Percentiles rank a stretch among this genome's conserved stretches.
These are phyloP conservation scores for Mucor irregularis DNA, from an alignment of 371 early-diverging fungal species.

Conservation along the genomic window DNA sequence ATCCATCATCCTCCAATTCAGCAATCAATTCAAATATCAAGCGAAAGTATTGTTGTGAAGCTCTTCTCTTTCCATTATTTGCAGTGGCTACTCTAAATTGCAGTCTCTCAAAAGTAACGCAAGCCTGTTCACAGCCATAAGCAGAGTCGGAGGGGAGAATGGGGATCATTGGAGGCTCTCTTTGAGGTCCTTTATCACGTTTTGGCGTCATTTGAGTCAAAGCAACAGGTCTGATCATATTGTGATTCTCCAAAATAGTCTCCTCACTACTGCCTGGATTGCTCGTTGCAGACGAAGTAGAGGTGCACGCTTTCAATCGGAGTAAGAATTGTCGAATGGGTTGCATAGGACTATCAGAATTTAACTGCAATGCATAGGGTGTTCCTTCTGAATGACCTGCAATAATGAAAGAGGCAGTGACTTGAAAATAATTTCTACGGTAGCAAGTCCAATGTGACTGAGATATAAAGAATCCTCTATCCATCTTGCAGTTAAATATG, in stretches of 20 bases:
- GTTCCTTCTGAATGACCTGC: slow-evolving; percentile 34
- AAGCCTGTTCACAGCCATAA: slow-evolving; percentile 25
- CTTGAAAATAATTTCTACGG: slow-evolving; percentile 86
- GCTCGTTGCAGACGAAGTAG: slow-evolving; percentile 24
- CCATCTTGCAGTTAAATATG: slow-evolving; percentile 60
- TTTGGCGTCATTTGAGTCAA: slow-evolving; percentile 87
- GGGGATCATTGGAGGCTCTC: slow-evolving; percentile 55
- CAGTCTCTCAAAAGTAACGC: slow-evolving; percentile 78
- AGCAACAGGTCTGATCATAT: slow-evolving; percentile 68
- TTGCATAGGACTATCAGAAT: slow-evolving; percentile 7
- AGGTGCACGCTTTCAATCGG: slow-evolving; percentile 55
- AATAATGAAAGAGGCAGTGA: slow-evolving; percentile 65
- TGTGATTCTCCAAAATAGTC: slow-evolving; percentile 47
- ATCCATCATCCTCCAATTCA: slow-evolving; percentile 42
- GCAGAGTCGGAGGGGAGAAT: slow-evolving; percentile 44
- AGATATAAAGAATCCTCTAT: slow-evolving; percentile 71
- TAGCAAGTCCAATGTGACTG: slow-evolving; percentile 86
- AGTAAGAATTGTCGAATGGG: slow-evolving; percentile 33
- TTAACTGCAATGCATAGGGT: slow-evolving; percentile 12
- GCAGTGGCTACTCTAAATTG: slow-evolving; percentile 90
- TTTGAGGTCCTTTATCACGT: slow-evolving; percentile 85
- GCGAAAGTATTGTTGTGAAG: slow-evolving; percentile 83
- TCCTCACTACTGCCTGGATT: background rate
- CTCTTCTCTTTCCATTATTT: slow-evolving; percentile 79
- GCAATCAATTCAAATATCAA: slow-evolving; percentile 63